phyloP scores from a whole-genome alignment of 768 basidiomycete genomes.

The Cyathus striatus region DNA sequence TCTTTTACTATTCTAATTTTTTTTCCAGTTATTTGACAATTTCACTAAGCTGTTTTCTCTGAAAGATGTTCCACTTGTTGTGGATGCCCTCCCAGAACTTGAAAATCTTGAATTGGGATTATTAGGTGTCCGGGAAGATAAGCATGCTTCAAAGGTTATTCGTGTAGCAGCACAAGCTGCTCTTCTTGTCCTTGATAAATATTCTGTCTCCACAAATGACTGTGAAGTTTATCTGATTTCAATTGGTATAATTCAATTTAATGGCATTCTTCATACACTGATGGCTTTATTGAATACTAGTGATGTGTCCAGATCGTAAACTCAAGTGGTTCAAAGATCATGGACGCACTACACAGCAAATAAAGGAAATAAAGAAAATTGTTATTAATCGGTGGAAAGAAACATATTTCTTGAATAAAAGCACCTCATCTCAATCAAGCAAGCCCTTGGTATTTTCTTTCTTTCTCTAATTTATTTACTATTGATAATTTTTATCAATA shows the following conservation, averaged over 20 bases:
- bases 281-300: slow-evolving; percentile 7
- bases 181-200: background rate
- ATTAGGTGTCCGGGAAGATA: slow-evolving; percentile 5
- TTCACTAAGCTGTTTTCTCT: slow-evolving; percentile 16
- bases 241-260: slow-evolving; percentile 1
- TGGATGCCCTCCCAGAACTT: slow-evolving; percentile 14
- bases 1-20: background rate
- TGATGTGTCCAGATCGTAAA: slow-evolving; percentile 17
- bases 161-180: background rate
- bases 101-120: slow-evolving; percentile 9
- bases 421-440: background rate
- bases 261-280: slow-evolving; percentile 11
- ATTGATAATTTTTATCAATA: background rate
- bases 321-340: slow-evolving; percentile 11
- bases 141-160: background rate
- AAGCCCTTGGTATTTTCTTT: background rate
- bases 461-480: background rate
- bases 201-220: background rate
- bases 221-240: background rate
- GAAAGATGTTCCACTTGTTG: slow-evolving; percentile 10
- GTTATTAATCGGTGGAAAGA: background rate
- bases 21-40: slow-evolving; percentile 15
- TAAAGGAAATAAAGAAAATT: background rate
- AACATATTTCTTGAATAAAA: background rate
- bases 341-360: background rate